These are phyloP conservation scores for Tuctoria greenei DNA, from an alignment of 176 grass and related monocot genomes.

Conservation along the genomic window DNA sequence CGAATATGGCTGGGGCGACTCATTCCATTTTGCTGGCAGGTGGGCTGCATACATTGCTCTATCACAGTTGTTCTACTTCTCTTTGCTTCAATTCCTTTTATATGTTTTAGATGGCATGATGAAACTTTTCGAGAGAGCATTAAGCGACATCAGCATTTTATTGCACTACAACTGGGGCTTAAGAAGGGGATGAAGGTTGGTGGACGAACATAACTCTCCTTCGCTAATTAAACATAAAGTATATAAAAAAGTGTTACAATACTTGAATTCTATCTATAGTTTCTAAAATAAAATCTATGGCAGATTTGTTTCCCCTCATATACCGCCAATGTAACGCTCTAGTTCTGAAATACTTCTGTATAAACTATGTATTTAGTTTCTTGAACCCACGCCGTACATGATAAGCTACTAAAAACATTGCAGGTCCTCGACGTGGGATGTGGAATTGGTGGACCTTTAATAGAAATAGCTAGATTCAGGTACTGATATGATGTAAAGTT, in stretches of 20 bases:
- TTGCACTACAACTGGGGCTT: conserved; percentile 56
- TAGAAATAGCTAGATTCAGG: conserved; percentile 83
- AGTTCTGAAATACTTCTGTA: too few relatives aligned
- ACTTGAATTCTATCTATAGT: too few relatives aligned
- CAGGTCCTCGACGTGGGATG: conserved; percentile 79
- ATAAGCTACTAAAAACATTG: too few relatives aligned
- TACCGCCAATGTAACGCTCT: too few relatives aligned
- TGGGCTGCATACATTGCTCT: background rate
- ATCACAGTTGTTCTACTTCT: too few relatives aligned
- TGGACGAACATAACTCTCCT: background rate
- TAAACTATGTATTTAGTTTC: too few relatives aligned
- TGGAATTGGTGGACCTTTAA: conserved; percentile 75
- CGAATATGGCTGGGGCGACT: conserved; percentile 82
- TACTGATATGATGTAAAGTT: background rate
- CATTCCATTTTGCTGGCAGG: conserved; percentile 81
- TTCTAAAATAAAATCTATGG: too few relatives aligned
- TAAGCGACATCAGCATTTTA: conserved; percentile 64
- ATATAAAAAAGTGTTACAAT: too few relatives aligned
- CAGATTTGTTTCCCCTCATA: too few relatives aligned
- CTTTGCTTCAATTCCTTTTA: too few relatives aligned
- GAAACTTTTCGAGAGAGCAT: conserved; percentile 71
- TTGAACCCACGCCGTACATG: too few relatives aligned
- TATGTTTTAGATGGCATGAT: conserved; percentile 53
- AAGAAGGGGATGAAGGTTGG: conserved; percentile 61
- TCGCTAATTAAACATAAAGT: background rate